Conservation (phyloP, 768 basidiomycete genomes). For the Serendipita sp. region DNA sequence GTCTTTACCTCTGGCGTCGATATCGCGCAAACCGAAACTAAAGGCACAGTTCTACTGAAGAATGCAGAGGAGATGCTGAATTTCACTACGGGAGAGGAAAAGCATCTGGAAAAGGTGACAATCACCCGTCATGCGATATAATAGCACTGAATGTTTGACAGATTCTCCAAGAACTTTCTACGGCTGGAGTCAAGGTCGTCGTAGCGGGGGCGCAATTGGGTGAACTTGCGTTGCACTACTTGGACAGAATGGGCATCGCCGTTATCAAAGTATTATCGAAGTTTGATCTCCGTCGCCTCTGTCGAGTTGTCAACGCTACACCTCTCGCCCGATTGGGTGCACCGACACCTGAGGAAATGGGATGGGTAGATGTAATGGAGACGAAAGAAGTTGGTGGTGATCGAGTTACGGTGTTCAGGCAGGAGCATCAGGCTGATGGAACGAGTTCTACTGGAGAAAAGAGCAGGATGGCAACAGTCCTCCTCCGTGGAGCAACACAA, state of each 20-base stretch:
- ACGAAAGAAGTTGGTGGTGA: constrained; percentile 94
- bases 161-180: constrained; percentile 96
- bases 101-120: constrained; percentile 71
- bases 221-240: constrained; percentile 92
- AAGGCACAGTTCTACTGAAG: constrained; percentile 92
- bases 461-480: constrained; percentile 83
- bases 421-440: constrained; percentile 46
- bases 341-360: constrained; percentile 91
- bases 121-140: not conserved
- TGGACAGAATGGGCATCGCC: constrained; percentile 83
- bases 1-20: constrained; percentile 90
- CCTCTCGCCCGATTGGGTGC: constrained; percentile 92
- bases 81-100: constrained; percentile 91
- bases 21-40: constrained; percentile 93
- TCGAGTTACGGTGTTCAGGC: constrained; percentile 89
- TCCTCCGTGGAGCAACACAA: constrained; percentile 85
- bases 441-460: constrained; percentile 46
- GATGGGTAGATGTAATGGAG: constrained; percentile 86
- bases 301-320: constrained; percentile 89
- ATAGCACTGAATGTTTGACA: constrained; percentile 17
- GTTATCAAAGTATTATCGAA: constrained; percentile 96
- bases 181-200: constrained; percentile 86
- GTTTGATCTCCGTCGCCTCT: constrained; percentile 87
- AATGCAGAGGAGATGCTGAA: constrained; percentile 94
- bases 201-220: constrained; percentile 86